phyloP scores from a whole-genome alignment of 1,139 yeast species.

The Debaryomycetaceae sp. region DNA sequence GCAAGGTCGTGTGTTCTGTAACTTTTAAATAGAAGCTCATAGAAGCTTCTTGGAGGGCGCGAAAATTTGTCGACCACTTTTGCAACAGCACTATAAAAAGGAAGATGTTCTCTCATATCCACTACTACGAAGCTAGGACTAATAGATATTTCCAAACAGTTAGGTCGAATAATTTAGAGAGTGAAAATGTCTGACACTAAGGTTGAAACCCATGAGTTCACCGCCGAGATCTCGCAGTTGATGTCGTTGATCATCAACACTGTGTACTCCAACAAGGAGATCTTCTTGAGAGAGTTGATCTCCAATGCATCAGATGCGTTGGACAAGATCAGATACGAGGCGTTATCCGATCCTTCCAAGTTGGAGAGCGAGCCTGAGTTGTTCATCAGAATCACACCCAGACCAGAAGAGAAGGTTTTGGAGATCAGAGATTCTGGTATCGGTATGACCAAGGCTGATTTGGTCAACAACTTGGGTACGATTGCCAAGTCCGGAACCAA shows the following conservation, averaged over 20 bases:
- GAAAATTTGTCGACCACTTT: constrained; percentile 8
- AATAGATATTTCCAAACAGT: neutral
- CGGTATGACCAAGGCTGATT: constrained; percentile 99
- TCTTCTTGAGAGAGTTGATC: constrained; percentile 97
- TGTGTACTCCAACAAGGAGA: constrained; percentile 98
- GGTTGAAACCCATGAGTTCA: constrained; percentile 90
- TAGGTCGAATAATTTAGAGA: constrained; percentile 2
- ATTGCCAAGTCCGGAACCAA: constrained; percentile 99
- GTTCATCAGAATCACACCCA: constrained; percentile 96
- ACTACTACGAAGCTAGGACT: neutral
- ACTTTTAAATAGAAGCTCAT: constrained; percentile 25
- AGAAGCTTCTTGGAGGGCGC: constrained; percentile 24
- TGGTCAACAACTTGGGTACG: constrained; percentile 99
- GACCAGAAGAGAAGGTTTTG: constrained; percentile 87
- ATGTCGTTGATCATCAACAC: constrained; percentile 99
- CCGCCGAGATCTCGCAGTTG: constrained; percentile 99
- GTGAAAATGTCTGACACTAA: constrained; percentile 52
- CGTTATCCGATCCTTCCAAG: constrained; percentile 86
- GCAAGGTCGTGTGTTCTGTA: neutral
- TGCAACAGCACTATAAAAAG: constrained; percentile 8
- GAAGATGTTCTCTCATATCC: constrained; percentile 1
- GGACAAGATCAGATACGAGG: constrained; percentile 95
- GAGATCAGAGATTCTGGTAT: constrained; percentile 99
- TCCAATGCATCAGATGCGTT: constrained; percentile 89
- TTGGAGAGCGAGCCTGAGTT: constrained; percentile 95